Evolutionary conservation across 1,284 basidiomycete species (phyloP).

Genomic region (Apiotrichum montevideense): DNA sequence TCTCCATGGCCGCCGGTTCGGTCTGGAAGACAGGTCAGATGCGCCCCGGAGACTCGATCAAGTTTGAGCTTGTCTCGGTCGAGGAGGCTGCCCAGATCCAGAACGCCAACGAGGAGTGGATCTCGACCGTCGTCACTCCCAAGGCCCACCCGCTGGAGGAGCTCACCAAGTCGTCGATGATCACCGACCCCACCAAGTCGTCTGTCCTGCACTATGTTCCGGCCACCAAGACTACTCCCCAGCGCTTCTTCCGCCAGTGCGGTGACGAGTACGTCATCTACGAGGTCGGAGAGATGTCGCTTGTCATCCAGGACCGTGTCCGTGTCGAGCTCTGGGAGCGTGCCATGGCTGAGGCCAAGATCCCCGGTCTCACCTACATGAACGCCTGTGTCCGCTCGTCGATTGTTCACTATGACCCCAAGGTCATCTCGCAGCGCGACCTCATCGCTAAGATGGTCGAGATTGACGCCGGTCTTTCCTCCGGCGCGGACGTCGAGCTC

Average conservation of each 20-base stretch:
- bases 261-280: conserved; percentile 57
- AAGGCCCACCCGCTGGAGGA: conserved; percentile 5
- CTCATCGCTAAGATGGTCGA: conserved; percentile 48
- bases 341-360: conserved; percentile 38
- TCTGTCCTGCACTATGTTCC: conserved; percentile 10
- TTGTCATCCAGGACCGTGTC: conserved; percentile 54
- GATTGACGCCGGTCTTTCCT: conserved; percentile 5
- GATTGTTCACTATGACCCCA: conserved; percentile 56
- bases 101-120: conserved; percentile 10
- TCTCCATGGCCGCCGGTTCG: conserved; percentile 9
- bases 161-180: conserved; percentile 6
- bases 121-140: not conserved
- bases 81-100: conserved; percentile 9
- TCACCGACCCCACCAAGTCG: conserved; percentile 12
- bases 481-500: conserved; percentile 46
- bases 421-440: conserved; percentile 45
- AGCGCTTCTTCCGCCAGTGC: conserved; percentile 45
- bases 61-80: conserved; percentile 50
- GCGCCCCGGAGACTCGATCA: conserved; percentile 31
- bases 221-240: conserved; percentile 6
- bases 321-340: conserved; percentile 57
- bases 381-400: conserved; percentile 58
- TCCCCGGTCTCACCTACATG: conserved; percentile 50
- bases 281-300: conserved; percentile 55
- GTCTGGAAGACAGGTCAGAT: conserved; percentile 40